phyloP scores from a whole-genome alignment of 345 rosid species.

The Eucalyptus cloeziana region DNA sequence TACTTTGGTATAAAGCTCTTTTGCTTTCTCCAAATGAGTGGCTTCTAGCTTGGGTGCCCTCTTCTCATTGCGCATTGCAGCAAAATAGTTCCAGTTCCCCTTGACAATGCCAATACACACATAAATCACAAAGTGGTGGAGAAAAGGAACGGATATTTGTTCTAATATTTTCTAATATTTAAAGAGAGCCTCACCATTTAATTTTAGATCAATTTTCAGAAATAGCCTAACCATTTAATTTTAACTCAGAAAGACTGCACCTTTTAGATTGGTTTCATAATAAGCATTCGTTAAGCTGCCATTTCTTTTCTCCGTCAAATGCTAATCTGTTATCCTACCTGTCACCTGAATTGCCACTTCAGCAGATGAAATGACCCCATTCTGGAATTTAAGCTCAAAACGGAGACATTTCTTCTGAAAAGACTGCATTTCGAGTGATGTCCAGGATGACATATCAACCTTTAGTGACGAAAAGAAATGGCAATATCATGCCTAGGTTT shows the following conservation, averaged over 20 bases:
- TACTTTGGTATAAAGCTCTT: constrained; percentile 90
- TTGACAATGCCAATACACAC: constrained; percentile 1
- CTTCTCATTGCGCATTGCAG: constrained; percentile 97
- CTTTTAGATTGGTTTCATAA: background rate
- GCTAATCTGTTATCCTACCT: background rate
- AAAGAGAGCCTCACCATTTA: background rate
- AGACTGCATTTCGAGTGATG: background rate
- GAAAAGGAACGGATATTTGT: background rate
- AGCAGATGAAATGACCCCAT: background rate
- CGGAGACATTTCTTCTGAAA: background rate
- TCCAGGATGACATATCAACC: background rate
- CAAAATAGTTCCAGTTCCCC: constrained; percentile 99
- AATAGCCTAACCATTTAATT: background rate
- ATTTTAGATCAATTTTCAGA: background rate
- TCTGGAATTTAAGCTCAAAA: background rate
- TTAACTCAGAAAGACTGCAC: background rate
- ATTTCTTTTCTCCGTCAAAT: background rate
- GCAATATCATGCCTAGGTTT: background rate
- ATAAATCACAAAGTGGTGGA: background rate
- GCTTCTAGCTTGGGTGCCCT: constrained; percentile 96
- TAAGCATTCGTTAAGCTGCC: background rate
- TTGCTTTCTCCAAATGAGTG: constrained; percentile 96
- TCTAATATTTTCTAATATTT: background rate
- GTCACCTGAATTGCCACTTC: background rate
- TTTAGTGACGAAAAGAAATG: background rate